A percentile compares a stretch with the other conserved stretches of the same genome.
These are phyloP conservation scores for Globisporangium lucens DNA, from an alignment of 352 stramenopile genomes.

Conservation along the genomic window DNA sequence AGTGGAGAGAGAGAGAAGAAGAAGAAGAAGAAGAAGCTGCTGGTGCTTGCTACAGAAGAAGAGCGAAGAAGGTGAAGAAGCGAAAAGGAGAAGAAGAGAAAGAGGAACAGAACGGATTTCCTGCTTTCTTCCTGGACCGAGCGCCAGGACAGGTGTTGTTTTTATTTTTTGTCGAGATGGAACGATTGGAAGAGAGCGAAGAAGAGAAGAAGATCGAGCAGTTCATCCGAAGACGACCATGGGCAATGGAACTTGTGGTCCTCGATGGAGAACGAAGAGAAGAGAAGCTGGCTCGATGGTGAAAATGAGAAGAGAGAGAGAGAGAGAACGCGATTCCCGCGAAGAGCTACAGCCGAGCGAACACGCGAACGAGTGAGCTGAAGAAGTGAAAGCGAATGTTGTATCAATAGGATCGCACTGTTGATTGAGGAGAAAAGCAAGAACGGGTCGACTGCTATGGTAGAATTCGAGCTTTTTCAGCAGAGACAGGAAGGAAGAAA, in stretches of 20 bases:
- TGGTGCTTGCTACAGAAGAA: conserved; percentile 4
- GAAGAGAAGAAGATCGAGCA: not conserved
- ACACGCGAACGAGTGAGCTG: not conserved
- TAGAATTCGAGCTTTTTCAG: not conserved
- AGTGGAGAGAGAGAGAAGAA: conserved; percentile 6
- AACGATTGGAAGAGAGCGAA: conserved; percentile 19
- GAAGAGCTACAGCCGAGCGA: not conserved
- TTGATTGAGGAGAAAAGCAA: not conserved
- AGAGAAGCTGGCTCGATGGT: not conserved
- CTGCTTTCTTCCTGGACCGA: conserved; percentile 9
- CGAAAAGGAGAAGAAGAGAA: conserved; percentile 1
- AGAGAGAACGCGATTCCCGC: not conserved
- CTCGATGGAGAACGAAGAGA: not conserved
- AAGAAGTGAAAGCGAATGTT: not conserved
- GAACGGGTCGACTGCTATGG: not conserved
- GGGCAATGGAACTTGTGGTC: conserved; percentile 46
- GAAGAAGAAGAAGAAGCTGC: not conserved
- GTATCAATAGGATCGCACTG: conserved; percentile 16
- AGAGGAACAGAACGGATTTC: not conserved
- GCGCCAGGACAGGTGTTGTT: conserved; percentile 16
- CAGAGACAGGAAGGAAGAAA: not conserved
- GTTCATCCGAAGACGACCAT: conserved; percentile 1
- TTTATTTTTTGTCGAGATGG: conserved; percentile 21
- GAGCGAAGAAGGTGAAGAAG: not conserved
- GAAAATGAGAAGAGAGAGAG: conserved; percentile 6